Conservation (phyloP, 1,139 yeast genomes). For the Diutina mesorugosa region DNA sequence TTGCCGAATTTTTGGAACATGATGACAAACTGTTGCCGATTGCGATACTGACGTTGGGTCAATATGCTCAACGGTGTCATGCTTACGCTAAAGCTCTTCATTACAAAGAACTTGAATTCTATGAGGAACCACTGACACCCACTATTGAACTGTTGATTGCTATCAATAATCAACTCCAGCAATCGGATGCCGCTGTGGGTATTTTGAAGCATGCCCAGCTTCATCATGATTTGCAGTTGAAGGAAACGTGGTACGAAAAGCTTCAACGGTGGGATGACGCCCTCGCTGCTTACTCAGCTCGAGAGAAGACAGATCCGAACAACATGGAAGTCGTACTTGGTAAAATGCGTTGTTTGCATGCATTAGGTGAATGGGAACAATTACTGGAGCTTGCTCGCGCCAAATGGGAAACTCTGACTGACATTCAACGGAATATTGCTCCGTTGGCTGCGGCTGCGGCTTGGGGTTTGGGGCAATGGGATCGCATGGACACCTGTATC, state of each 20-base stretch:
- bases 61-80: constrained; percentile 89
- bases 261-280: constrained; percentile 99
- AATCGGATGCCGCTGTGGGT: constrained; percentile 96
- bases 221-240: constrained; percentile 82
- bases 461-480: constrained; percentile 99
- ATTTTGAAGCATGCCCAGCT: constrained; percentile 90
- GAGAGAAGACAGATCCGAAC: constrained; percentile 45
- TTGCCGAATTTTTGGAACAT: constrained; percentile 96
- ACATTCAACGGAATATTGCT: constrained; percentile 75
- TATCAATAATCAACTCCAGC: constrained; percentile 89
- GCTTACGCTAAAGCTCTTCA: constrained; percentile 97
- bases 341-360: constrained; percentile 94
- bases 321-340: constrained; percentile 85
- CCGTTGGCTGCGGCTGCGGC: constrained; percentile 98
- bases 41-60: constrained; percentile 78
- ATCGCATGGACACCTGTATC: constrained; percentile 84
- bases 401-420: constrained; percentile 71
- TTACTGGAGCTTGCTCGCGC: constrained; percentile 75
- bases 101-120: constrained; percentile 88
- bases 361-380: constrained; percentile 96
- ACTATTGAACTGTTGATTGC: constrained; percentile 87
- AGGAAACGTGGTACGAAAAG: constrained; percentile 97
- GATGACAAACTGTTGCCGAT: constrained; percentile 92
- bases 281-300: constrained; percentile 68
- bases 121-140: constrained; percentile 84